A percentile compares a stretch with the other conserved stretches of the same genome.
Conservation (phyloP, 2,329 filamentous ascomycete genomes). For the Microascus cirrosus region DNA sequence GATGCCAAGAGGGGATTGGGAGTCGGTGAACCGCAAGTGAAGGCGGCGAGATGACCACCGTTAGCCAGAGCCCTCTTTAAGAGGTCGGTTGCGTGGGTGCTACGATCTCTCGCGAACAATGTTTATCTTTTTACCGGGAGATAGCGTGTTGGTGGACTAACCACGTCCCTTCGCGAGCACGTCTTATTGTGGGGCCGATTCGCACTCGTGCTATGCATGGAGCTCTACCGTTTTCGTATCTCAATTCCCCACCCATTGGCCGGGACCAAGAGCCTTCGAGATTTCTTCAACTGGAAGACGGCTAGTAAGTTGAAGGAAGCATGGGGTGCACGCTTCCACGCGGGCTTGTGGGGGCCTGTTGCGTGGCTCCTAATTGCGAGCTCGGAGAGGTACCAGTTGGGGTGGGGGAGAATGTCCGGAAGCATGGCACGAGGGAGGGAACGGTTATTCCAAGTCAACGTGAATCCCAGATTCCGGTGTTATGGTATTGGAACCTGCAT, state of each 20-base stretch:
- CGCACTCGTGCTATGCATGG: not conserved
- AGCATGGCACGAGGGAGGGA: too few species aligned
- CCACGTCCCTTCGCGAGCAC: constrained; percentile 5
- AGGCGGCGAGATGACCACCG: not conserved
- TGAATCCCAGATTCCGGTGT: not conserved
- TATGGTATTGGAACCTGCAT: not conserved
- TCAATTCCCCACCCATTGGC: not conserved
- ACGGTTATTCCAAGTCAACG: not conserved
- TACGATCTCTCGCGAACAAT: not conserved
- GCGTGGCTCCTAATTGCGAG: too few species aligned
- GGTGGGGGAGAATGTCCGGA: too few species aligned
- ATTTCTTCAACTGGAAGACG: not conserved
- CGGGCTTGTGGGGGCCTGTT: too few species aligned
- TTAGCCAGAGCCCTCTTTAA: not conserved
- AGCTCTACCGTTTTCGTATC: not conserved
- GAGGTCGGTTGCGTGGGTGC: not conserved
- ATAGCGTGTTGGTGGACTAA: too few species aligned
- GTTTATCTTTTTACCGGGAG: not conserved
- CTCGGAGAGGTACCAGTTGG: too few species aligned
- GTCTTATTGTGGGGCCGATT: constrained; percentile 9
- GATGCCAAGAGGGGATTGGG: not conserved
- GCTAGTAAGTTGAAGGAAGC: not conserved
- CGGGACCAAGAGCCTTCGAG: not conserved
- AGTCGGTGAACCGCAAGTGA: not conserved
- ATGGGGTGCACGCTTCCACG: not conserved